phyloP scores from a whole-genome alignment of 352 stramenopile species.

The Blastocystis sp. region DNA sequence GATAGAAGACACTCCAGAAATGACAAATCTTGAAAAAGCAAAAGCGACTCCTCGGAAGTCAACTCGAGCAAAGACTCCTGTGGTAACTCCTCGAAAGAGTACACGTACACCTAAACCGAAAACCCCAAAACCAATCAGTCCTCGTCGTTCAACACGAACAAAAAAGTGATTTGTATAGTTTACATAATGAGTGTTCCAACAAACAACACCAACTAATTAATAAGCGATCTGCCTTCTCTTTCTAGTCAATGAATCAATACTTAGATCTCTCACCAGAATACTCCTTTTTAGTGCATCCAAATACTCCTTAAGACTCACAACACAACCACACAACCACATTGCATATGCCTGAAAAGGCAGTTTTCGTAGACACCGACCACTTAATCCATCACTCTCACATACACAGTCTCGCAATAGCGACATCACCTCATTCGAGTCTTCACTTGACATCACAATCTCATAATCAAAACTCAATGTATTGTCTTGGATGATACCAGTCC shows the following conservation, averaged over 20 bases:
- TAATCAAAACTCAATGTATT: neutral
- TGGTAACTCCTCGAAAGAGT: conserved; percentile 4
- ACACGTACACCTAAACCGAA: neutral
- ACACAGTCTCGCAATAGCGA: conserved; percentile 50
- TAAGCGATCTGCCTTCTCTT: conserved; percentile 17
- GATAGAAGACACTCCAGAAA: conserved; percentile 3
- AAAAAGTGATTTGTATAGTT: conserved; percentile 5
- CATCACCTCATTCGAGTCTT: neutral
- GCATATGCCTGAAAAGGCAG: conserved; percentile 76
- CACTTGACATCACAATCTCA: neutral
- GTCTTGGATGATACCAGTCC: conserved; percentile 13
- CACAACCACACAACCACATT: conserved; percentile 5
- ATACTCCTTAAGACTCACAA: conserved; percentile 22
- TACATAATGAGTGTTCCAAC: neutral
- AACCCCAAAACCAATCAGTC: neutral
- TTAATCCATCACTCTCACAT: conserved; percentile 75
- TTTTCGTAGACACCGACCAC: conserved; percentile 78
- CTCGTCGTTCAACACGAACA: conserved; percentile 18
- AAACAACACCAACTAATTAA: neutral
- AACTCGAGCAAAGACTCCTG: neutral
- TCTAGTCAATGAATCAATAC: neutral
- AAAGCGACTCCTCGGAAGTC: neutral
- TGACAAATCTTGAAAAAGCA: neutral
- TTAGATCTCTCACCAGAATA: neutral
- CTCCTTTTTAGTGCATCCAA: neutral